Conservation (phyloP, 2,329 filamentous ascomycete species). For the Onygenales sp. region DNA sequence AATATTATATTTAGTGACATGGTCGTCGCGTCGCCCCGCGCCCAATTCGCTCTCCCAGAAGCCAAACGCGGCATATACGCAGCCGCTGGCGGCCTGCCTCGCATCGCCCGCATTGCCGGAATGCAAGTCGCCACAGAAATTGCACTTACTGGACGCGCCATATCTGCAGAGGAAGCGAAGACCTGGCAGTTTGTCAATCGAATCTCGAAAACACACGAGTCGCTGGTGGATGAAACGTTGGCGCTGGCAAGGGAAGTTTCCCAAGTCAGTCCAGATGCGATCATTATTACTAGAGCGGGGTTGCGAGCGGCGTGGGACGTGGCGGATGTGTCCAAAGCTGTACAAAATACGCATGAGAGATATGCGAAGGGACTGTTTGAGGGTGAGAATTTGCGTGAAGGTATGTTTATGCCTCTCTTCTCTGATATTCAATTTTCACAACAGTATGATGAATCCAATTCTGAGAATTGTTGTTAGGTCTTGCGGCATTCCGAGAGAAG, state of each 20-base stretch:
- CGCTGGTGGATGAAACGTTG: slow-evolving; percentile 66
- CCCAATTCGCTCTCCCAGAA: slow-evolving; percentile 61
- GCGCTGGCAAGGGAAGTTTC: slow-evolving; percentile 51
- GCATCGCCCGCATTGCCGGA: slow-evolving; percentile 58
- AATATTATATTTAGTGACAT: slow-evolving; percentile 56
- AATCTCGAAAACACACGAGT: slow-evolving; percentile 56
- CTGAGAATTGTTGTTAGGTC: slow-evolving; percentile 26
- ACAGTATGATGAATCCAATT: neutral
- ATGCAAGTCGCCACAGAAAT: slow-evolving; percentile 62
- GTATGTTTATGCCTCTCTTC: slow-evolving; percentile 45
- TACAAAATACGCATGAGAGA: slow-evolving; percentile 72
- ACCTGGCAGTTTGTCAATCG: slow-evolving; percentile 59
- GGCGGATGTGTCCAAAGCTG: slow-evolving; percentile 53
- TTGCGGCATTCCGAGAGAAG: slow-evolving; percentile 89
- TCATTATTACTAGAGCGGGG: slow-evolving; percentile 61
- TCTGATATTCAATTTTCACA: slow-evolving; percentile 18
- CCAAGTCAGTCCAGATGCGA: slow-evolving; percentile 60
- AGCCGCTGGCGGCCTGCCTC: slow-evolving; percentile 59
- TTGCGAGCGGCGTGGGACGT: slow-evolving; percentile 62
- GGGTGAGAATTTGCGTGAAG: slow-evolving; percentile 72
- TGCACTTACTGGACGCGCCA: slow-evolving; percentile 53
- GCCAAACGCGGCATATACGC: slow-evolving; percentile 61
- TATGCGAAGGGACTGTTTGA: slow-evolving; percentile 79
- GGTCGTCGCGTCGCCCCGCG: slow-evolving; percentile 49
- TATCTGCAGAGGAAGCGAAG: slow-evolving; percentile 50